Percentiles rank a stretch among this genome's conserved stretches.
Evolutionary conservation across 148 eudicot genomes (phyloP).

Genomic region (Fagopyrum esculentum): DNA sequence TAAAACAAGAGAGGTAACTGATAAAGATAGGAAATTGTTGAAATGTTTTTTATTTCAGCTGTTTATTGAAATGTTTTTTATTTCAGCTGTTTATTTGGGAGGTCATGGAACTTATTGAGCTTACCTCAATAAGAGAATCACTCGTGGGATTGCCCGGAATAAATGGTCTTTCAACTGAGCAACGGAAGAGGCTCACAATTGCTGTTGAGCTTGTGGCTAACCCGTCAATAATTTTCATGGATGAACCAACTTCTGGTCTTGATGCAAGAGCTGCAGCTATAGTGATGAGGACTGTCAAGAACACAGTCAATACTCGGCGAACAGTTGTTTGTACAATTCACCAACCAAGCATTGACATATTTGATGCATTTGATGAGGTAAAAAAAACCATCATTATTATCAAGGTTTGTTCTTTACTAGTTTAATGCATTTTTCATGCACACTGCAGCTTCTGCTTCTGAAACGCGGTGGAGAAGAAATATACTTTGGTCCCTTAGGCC

Average conservation of each 20-base stretch:
- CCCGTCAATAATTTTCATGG: slow-evolving; percentile 12
- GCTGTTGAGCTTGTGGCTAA: slow-evolving; percentile 15
- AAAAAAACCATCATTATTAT: not conserved
- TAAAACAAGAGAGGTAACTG: slow-evolving; percentile 4
- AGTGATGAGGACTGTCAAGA: slow-evolving; percentile 11
- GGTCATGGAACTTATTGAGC: slow-evolving; percentile 12
- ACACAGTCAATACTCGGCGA: slow-evolving; percentile 12
- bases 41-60: too few relatives aligned
- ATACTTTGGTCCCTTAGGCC: slow-evolving; percentile 17
- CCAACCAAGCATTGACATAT: slow-evolving; percentile 13
- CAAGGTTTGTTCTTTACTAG: not conserved
- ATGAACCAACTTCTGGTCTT: slow-evolving; percentile 17
- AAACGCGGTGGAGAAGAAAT: slow-evolving; percentile 18
- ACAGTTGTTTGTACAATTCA: slow-evolving; percentile 7
- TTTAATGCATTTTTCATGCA: not conserved
- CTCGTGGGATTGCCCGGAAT: slow-evolving; percentile 16
- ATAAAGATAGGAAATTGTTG: not conserved
- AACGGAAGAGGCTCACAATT: slow-evolving; percentile 15
- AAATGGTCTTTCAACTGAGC: slow-evolving; percentile 15
- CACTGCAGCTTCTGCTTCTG: slow-evolving; percentile 12
- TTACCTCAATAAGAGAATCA: slow-evolving; percentile 8
- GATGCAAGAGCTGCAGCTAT: slow-evolving; percentile 16
- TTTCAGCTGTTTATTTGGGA: slow-evolving; percentile 9
- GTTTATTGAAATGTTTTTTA: not conserved
- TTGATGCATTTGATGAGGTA: slow-evolving; percentile 18